These are phyloP conservation scores for Rhynchospora tenuis DNA, from an alignment of 176 grass and related monocot species.

Conservation along the genomic window DNA sequence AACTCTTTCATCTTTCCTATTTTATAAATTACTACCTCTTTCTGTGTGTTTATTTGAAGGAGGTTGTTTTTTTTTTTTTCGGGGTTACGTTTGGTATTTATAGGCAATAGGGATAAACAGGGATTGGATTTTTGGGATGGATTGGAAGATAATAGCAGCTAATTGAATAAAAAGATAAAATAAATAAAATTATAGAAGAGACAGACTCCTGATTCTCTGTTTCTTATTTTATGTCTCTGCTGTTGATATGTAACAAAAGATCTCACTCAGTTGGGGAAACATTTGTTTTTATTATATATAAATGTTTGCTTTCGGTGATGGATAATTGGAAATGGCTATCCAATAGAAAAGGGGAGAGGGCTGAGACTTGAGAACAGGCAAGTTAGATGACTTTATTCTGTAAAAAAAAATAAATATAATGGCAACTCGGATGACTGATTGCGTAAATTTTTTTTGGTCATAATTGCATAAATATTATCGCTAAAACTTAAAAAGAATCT, in stretches of 20 bases:
- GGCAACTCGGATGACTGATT: not conserved
- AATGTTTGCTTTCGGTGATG: not conserved
- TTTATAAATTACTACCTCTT: not conserved
- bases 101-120: not conserved
- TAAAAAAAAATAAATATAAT: not conserved
- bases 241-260: not conserved
- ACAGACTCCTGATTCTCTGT: not conserved
- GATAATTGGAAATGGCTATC: not conserved
- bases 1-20: conserved; percentile 42
- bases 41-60: not conserved
- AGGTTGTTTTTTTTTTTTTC: not conserved
- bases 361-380: not conserved
- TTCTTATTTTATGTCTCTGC: too few relatives aligned
- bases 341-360: not conserved
- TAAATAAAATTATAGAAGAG: not conserved
- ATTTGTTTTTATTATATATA: not conserved
- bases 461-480: too few relatives aligned
- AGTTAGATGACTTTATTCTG: not conserved
- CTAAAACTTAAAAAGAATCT: not conserved
- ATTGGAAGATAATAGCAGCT: not conserved
- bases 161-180: not conserved
- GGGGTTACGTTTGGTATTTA: not conserved
- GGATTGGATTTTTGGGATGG: not conserved
- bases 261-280: not conserved
- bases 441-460: not conserved